phyloP scores from a whole-genome alignment of 371 early-diverging fungal genomes.

The Caulochytrium protostelioides region DNA sequence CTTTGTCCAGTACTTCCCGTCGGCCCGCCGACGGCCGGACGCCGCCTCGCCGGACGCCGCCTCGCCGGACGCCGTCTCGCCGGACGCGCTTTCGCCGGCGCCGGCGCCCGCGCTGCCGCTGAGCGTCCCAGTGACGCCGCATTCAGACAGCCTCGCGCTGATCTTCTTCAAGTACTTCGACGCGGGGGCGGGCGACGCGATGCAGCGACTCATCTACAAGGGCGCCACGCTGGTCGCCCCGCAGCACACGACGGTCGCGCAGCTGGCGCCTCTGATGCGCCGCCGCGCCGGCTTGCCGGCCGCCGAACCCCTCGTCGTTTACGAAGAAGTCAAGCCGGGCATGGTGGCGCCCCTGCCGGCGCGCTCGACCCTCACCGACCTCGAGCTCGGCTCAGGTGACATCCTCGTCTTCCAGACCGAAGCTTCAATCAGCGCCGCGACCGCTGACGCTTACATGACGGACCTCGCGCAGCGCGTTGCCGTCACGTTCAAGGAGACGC shows the following conservation, averaged over 20 bases:
- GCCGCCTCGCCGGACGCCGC: neutral
- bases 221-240: neutral
- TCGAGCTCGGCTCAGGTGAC: conserved; percentile 78
- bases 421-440: too few relatives aligned
- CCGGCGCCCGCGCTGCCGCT: neutral
- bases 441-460: too few relatives aligned
- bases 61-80: neutral
- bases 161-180: conserved; percentile 74
- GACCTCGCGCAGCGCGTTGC: too few relatives aligned
- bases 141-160: conserved; percentile 12
- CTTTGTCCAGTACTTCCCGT: too few relatives aligned
- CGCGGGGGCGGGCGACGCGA: conserved; percentile 25
- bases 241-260: conserved; percentile 30
- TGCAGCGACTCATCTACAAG: conserved; percentile 37
- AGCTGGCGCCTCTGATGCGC: conserved; percentile 34
- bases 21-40: too few relatives aligned
- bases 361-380: conserved; percentile 35
- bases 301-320: conserved; percentile 35
- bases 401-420: conserved; percentile 61
- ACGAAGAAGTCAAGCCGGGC: conserved; percentile 75
- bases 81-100: neutral
- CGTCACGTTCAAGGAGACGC: too few relatives aligned
- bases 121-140: conserved; percentile 1
- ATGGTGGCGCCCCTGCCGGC: conserved; percentile 51
- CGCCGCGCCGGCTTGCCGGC: conserved; percentile 31